Percentiles rank a stretch among this genome's conserved stretches.
Evolutionary conservation across 805 yeast species (phyloP).

Genomic region (Lachancea sp.): DNA sequence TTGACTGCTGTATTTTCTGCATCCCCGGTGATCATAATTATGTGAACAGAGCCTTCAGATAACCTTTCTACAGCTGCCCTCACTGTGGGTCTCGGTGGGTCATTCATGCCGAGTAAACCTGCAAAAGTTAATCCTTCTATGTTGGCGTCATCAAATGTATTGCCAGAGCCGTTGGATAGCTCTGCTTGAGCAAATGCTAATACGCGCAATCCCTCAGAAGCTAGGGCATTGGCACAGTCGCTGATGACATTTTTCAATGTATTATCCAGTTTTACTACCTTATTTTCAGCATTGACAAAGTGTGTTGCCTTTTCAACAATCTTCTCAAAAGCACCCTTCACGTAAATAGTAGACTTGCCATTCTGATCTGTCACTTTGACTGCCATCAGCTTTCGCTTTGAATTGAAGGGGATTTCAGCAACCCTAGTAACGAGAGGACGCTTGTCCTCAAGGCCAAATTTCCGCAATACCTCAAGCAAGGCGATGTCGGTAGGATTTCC

Average conservation of each 20-base stretch:
- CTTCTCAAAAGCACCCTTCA: conserved; percentile 88
- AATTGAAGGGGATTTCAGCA: conserved; percentile 78
- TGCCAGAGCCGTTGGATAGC: conserved; percentile 28
- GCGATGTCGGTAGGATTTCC: conserved; percentile 98
- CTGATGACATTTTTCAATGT: conserved; percentile 42
- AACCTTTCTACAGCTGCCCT: conserved; percentile 64
- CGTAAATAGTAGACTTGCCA: conserved; percentile 51
- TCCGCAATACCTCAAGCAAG: conserved; percentile 62
- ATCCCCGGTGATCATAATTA: conserved; percentile 98
- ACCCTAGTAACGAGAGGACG: conserved; percentile 53
- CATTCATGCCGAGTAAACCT: conserved; percentile 93
- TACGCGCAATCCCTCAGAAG: conserved; percentile 80
- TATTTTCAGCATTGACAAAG: conserved; percentile 55
- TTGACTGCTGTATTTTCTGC: conserved; percentile 79
- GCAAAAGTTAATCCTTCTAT: conserved; percentile 65
- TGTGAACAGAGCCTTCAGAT: conserved; percentile 89
- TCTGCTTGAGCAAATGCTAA: conserved; percentile 65
- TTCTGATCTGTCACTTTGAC: conserved; percentile 53
- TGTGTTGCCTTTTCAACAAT: conserved; percentile 55
- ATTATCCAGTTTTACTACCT: conserved; percentile 50
- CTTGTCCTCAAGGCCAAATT: conserved; percentile 65
- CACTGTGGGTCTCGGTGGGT: conserved; percentile 93
- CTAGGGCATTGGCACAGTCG: conserved; percentile 57
- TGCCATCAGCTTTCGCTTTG: conserved; percentile 87
- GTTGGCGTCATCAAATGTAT: conserved; percentile 30